Evolutionary conservation across 2,329 filamentous ascomycete species (phyloP).

Genomic region (Exophiala oligosperma): DNA sequence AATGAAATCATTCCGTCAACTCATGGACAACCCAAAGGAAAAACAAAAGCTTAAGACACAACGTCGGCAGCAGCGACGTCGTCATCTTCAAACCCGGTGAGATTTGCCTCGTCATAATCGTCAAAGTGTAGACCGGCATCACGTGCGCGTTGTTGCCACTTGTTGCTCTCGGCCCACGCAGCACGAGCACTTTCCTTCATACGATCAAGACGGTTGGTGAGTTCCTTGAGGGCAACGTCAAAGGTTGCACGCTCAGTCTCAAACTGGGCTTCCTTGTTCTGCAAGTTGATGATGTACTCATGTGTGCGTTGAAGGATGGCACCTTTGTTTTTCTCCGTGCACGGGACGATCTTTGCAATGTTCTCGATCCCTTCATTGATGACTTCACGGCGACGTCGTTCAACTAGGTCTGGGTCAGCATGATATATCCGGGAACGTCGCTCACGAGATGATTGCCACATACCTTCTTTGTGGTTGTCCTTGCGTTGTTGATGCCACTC

Average conservation of each 20-base stretch:
- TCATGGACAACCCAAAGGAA: not conserved
- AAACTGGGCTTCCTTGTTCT: constrained; percentile 27
- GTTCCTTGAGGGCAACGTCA: constrained; percentile 66
- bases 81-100: constrained; percentile 18
- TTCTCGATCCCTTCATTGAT: constrained; percentile 99
- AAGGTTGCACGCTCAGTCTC: constrained; percentile 48
- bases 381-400: constrained; percentile 92
- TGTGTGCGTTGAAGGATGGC: constrained; percentile 92
- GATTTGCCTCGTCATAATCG: constrained; percentile 40
- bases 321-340: constrained; percentile 98
- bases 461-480: constrained; percentile 98
- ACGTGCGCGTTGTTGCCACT: constrained; percentile 49
- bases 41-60: not conserved
- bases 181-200: constrained; percentile 90
- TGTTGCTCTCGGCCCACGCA: constrained; percentile 81
- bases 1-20: not conserved
- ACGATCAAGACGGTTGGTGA: constrained; percentile 90
- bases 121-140: constrained; percentile 50
- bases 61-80: constrained; percentile 2
- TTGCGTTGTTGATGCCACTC: constrained; percentile 98
- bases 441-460: constrained; percentile 31
- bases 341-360: constrained; percentile 93
- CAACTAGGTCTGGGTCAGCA: constrained; percentile 59
- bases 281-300: constrained; percentile 85
- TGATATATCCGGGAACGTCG: not conserved